Conservation (phyloP, 1,139 yeast species). For the Hyphopichia wangnamkhiaoensis region DNA sequence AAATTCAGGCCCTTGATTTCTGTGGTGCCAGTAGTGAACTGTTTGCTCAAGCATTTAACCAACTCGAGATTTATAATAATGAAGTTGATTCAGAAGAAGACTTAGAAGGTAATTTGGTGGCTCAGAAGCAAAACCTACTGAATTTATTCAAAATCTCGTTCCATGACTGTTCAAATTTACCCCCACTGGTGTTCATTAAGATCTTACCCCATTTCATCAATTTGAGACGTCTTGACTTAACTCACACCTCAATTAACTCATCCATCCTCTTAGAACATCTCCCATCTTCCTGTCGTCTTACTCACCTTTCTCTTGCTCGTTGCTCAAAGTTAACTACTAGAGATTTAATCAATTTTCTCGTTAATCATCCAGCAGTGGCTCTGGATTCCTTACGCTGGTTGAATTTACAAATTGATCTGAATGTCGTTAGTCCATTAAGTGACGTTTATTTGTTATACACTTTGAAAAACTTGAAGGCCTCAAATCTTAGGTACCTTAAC, state of each 20-base stretch:
- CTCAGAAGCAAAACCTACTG: constrained; percentile 18
- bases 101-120: constrained; percentile 10
- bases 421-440: constrained; percentile 63
- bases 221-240: constrained; percentile 71
- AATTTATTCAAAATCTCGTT: constrained; percentile 63
- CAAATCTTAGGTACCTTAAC: constrained; percentile 57
- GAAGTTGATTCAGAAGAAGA: constrained; percentile 13
- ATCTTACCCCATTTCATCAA: constrained; percentile 60
- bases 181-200: constrained; percentile 54
- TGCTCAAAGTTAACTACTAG: constrained; percentile 77
- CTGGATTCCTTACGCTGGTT: constrained; percentile 68
- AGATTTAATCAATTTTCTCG: constrained; percentile 69
- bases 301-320: constrained; percentile 78
- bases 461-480: constrained; percentile 54
- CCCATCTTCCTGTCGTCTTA: constrained; percentile 57
- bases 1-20: constrained; percentile 74
- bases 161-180: constrained; percentile 85
- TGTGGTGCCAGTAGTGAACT: constrained; percentile 79
- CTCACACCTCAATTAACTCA: constrained; percentile 77
- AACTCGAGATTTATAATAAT: constrained; percentile 26
- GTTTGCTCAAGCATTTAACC: constrained; percentile 65
- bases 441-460: constrained; percentile 61
- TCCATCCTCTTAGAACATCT: constrained; percentile 48
- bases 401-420: constrained; percentile 70
- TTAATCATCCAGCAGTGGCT: constrained; percentile 70